Evolutionary conservation across 768 basidiomycete species (phyloP).

Genomic region (Mrakia blollopis): DNA sequence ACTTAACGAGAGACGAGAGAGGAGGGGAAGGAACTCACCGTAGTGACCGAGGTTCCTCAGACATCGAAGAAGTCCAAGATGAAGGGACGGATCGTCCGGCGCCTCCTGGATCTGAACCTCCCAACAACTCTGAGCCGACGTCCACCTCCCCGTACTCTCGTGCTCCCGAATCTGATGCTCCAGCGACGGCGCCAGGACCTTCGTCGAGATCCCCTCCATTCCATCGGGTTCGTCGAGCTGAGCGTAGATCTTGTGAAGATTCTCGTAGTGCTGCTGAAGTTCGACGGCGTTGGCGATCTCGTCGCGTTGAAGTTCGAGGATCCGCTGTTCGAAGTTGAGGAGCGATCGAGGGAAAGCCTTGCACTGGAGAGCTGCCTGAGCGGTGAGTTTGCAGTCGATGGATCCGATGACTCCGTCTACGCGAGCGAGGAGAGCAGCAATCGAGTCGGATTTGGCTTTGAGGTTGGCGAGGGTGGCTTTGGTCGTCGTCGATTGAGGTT

Average conservation of each 20-base stretch:
- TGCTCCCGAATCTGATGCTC: conserved; percentile 97
- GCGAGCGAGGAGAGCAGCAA: conserved; percentile 59
- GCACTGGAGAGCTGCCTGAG: conserved; percentile 87
- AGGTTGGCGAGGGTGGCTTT: conserved; percentile 9
- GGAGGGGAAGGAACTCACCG: conserved; percentile 62
- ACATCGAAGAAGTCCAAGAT: conserved; percentile 83
- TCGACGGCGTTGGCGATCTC: conserved; percentile 50
- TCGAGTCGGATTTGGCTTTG: conserved; percentile 36
- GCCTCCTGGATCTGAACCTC: conserved; percentile 86
- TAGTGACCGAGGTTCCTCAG: conserved; percentile 93
- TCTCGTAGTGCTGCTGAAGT: conserved; percentile 72
- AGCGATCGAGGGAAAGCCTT: conserved; percentile 89
- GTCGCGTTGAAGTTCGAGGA: conserved; percentile 63
- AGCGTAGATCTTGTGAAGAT: conserved; percentile 91
- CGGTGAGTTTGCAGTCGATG: conserved; percentile 83
- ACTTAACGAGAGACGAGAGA: neutral
- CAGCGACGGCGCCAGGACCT: conserved; percentile 79
- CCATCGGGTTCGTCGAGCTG: conserved; percentile 96
- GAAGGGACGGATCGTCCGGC: conserved; percentile 81
- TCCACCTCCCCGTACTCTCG: conserved; percentile 95
- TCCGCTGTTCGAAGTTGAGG: conserved; percentile 88
- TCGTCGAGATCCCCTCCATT: conserved; percentile 92
- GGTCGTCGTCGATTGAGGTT: conserved; percentile 17
- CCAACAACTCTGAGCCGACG: conserved; percentile 98
- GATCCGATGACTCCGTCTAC: conserved; percentile 77